A percentile compares a stretch with the other conserved stretches of the same genome.
These are phyloP conservation scores for Ophiosphaerella herpotricha DNA, from an alignment of 2,329 filamentous ascomycete species.

Conservation along the genomic window DNA sequence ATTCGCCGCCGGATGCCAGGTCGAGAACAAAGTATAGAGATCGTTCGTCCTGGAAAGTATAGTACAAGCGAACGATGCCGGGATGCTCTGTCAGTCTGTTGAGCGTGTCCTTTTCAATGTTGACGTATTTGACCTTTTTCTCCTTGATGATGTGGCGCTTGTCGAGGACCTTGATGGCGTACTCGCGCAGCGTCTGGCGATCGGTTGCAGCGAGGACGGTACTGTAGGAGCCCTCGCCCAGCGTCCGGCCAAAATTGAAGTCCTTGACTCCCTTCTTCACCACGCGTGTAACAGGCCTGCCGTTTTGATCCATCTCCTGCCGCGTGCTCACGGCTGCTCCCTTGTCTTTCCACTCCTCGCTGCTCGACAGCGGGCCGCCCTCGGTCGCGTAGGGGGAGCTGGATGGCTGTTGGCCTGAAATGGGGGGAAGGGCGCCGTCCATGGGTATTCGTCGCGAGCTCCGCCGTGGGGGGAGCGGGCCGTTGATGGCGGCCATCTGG, in stretches of 20 bases:
- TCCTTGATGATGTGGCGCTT: constrained; percentile 99
- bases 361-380: constrained; percentile 65
- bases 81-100: constrained; percentile 96
- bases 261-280: constrained; percentile 98
- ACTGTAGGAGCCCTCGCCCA: constrained; percentile 97
- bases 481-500: constrained; percentile 61
- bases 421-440: constrained; percentile 40
- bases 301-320: constrained; percentile 83
- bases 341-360: constrained; percentile 93
- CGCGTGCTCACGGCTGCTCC: constrained; percentile 85
- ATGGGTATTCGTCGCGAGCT: constrained; percentile 74
- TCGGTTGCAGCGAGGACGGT: constrained; percentile 93
- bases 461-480: constrained; percentile 72
- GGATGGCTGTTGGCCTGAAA: constrained; percentile 34
- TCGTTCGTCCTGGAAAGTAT: constrained; percentile 96
- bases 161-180: constrained; percentile 96
- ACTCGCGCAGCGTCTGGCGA: constrained; percentile 90
- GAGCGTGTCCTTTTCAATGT: constrained; percentile 97
- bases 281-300: constrained; percentile 77
- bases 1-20: constrained; percentile 86
- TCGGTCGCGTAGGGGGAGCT: constrained; percentile 58
- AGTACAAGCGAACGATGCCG: constrained; percentile 94
- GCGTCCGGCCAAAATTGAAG: constrained; percentile 86
- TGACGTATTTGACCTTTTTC: constrained; percentile 99
- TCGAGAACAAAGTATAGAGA: constrained; percentile 97